Evolutionary conservation across 148 eudicot genomes (phyloP).

Genomic region (Cornus controversa): DNA sequence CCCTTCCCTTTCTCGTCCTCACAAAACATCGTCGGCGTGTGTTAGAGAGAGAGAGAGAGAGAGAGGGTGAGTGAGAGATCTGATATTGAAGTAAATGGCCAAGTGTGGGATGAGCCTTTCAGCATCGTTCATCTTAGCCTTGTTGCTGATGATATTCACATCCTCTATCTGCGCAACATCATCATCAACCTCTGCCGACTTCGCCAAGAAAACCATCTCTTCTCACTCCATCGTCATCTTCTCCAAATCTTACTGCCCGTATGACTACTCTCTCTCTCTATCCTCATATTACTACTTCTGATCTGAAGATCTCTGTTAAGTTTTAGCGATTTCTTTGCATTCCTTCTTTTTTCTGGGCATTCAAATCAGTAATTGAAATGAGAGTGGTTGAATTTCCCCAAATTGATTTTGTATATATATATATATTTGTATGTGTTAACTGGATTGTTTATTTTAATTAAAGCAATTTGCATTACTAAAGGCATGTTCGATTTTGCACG

Average conservation of each 20-base stretch:
- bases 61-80: not conserved
- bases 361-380: not conserved
- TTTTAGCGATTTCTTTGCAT: not conserved
- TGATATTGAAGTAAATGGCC: not conserved
- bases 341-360: too few relatives aligned
- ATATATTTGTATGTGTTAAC: not conserved
- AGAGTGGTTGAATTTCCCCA: not conserved
- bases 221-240: constrained; percentile 71
- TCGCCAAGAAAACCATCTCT: constrained; percentile 66
- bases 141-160: not conserved
- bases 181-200: constrained; percentile 20
- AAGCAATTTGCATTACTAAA: not conserved
- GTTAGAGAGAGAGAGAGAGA: too few relatives aligned
- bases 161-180: constrained; percentile 11
- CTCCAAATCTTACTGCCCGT: constrained; percentile 88
- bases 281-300: not conserved
- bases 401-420: not conserved
- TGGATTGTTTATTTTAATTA: not conserved
- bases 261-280: constrained; percentile 17
- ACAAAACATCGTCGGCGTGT: too few relatives aligned
- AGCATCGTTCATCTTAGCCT: not conserved
- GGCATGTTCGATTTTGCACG: not conserved
- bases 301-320: not conserved
- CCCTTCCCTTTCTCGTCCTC: too few relatives aligned
- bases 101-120: not conserved